Conservation (phyloP, 352 stramenopile genomes). For the Blastocystis sp. region DNA sequence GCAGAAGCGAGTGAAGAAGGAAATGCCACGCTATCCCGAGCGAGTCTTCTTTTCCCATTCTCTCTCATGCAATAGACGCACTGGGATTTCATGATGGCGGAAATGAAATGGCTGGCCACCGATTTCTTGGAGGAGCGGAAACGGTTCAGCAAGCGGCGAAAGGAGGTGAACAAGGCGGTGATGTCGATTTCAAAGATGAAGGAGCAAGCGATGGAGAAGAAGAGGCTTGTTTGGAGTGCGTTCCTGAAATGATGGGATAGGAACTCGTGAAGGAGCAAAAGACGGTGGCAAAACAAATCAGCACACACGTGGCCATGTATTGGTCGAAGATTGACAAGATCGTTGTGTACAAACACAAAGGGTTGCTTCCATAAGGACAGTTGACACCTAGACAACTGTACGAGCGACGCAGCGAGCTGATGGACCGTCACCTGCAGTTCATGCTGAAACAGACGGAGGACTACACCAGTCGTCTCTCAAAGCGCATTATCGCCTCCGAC, state of each 20-base stretch:
- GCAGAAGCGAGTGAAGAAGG: conserved; percentile 14
- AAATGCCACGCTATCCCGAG: conserved; percentile 9
- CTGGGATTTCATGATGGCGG: conserved; percentile 72
- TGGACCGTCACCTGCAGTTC: conserved; percentile 91
- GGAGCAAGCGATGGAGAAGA: conserved; percentile 68
- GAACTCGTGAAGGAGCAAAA: conserved; percentile 15
- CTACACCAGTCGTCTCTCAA: conserved; percentile 84
- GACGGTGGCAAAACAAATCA: conserved; percentile 60
- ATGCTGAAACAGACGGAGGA: conserved; percentile 91
- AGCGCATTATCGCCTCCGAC: conserved; percentile 73
- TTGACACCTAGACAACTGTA: conserved; percentile 59
- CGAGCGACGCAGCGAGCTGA: conserved; percentile 77
- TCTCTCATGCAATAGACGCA: not conserved
- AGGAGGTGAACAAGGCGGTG: conserved; percentile 77
- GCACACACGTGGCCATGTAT: conserved; percentile 86
- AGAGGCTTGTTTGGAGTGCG: conserved; percentile 47
- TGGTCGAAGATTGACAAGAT: conserved; percentile 97
- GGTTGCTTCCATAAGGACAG: not conserved
- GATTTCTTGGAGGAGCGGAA: conserved; percentile 86
- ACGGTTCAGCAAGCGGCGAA: conserved; percentile 79
- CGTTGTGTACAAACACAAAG: conserved; percentile 92
- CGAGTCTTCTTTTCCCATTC: not conserved
- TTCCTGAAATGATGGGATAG: not conserved
- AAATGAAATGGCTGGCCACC: conserved; percentile 84
- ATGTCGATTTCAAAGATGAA: conserved; percentile 75